Conservation (phyloP, 306 rosid species). For the Castanea crenata region DNA sequence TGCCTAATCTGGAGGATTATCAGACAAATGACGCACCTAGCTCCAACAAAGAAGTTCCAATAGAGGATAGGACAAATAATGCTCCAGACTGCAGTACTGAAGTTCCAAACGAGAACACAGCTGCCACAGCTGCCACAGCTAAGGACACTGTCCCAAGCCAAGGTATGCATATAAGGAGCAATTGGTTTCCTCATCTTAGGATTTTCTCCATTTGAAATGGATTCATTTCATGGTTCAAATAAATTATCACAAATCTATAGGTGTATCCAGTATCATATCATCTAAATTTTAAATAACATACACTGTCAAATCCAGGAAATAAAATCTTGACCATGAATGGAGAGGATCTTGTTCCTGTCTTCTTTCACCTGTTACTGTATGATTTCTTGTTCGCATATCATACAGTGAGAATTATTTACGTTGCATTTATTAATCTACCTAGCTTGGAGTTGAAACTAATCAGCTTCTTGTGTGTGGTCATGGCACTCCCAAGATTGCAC, state of each 20-base stretch:
- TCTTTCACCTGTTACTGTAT: no score
- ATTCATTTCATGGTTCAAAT: no score
- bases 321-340: no score
- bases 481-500: not conserved
- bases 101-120: slow-evolving; percentile 16
- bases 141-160: slow-evolving; percentile 40
- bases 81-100: slow-evolving; percentile 30
- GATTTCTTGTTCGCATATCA: not conserved
- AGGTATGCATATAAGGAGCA: slow-evolving; percentile 43
- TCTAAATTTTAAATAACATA: no score
- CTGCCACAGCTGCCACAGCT: slow-evolving; percentile 35
- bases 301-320: no score
- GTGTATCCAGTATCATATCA: no score
- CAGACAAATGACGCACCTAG: slow-evolving; percentile 29
- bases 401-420: not conserved
- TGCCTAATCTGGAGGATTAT: slow-evolving; percentile 38
- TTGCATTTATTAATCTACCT: not conserved
- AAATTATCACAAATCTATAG: no score
- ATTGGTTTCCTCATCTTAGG: not conserved
- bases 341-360: no score
- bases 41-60: slow-evolving; percentile 25
- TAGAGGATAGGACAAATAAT: slow-evolving; percentile 32
- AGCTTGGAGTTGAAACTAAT: not conserved
- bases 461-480: not conserved
- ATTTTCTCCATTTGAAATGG: no score